Percentiles rank a stretch among this genome's conserved stretches.
Conservation (phyloP, 78 protist species). For the Polysphondylium violaceum region DNA sequence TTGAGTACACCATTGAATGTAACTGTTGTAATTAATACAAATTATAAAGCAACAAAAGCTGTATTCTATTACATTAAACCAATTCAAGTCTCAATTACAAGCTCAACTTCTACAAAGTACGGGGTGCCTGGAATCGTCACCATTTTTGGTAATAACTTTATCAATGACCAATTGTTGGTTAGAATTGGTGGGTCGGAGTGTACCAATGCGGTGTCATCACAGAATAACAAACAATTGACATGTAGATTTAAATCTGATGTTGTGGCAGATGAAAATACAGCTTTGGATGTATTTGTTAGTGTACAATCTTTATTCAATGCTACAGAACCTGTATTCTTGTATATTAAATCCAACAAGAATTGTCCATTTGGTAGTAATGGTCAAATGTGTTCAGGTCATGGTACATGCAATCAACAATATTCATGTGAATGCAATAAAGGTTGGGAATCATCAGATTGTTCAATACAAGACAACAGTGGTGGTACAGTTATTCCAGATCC, state of each 20-base stretch:
- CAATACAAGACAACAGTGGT: background rate
- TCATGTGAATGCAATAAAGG: conserved; percentile 10
- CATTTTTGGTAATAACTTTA: background rate
- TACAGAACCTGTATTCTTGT: background rate
- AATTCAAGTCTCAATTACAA: background rate
- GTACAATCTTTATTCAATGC: background rate
- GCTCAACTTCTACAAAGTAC: background rate
- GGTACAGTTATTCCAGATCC: conserved; percentile 4
- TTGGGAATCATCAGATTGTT: conserved; percentile 1
- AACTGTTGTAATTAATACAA: background rate
- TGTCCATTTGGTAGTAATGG: background rate
- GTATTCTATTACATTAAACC: background rate
- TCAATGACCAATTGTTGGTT: background rate
- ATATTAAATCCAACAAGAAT: background rate
- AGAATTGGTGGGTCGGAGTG: background rate
- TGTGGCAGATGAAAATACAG: background rate
- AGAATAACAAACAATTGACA: background rate
- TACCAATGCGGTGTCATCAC: background rate
- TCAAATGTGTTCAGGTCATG: conserved; percentile 13
- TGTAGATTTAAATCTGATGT: background rate
- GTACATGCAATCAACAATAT: background rate
- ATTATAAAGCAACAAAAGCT: background rate
- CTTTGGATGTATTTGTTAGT: background rate
- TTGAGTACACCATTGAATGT: background rate
- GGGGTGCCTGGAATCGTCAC: conserved; percentile 3